Evolutionary conservation across 2,329 filamentous ascomycete genomes (phyloP), one percentile per base, ranked within the genome.

Genomic region (Atkinsonella hypoxylon): DNA sequence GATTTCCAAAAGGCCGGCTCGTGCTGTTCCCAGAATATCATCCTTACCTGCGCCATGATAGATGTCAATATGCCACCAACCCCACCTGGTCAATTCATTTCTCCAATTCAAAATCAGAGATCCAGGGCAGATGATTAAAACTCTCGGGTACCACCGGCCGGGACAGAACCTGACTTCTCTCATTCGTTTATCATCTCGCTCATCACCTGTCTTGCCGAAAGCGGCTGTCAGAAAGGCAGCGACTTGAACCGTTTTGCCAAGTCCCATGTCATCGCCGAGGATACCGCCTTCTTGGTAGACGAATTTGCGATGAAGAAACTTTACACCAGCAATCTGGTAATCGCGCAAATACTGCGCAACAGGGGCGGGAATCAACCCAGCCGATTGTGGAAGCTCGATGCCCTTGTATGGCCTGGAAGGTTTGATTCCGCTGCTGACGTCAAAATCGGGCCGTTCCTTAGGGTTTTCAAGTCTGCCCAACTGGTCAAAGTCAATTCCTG

Each of bases 171-270:
- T 78, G 62, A 93, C 83, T 63, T 93, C 93, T 38, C 91, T 80
- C 85, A 97, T 90, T 18, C 89, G 77, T 63, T 94, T 94, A 4
- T 70, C 73, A 59, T 98, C 93, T 47, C 89, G 75, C 63, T 90
- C 85, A 58, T 95, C 91, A 1, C 83, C 91, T 1, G 87, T 94
- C 69, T 98, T 98, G 8, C 93, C 93, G 63, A 95, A 98, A 0
- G 89, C 90, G 1, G 83, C 89, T 0, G 89, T 87, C 20, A 98
- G 72, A 57, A 98, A 97, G 0, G 90, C 87, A 51, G 89, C 93
- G 26, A 98, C 88, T 65, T 98, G 93, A 2, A 98, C 88, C 0
- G 93, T 98, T 67, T 98, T 98, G 0, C 93, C 93, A 32, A 98
- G 68, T 18, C 93, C 93, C 93, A 98, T 98, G 61, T 98, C 93